Evolutionary conservation across 768 basidiomycete genomes (phyloP).

Genomic region (Serendipita sp.): DNA sequence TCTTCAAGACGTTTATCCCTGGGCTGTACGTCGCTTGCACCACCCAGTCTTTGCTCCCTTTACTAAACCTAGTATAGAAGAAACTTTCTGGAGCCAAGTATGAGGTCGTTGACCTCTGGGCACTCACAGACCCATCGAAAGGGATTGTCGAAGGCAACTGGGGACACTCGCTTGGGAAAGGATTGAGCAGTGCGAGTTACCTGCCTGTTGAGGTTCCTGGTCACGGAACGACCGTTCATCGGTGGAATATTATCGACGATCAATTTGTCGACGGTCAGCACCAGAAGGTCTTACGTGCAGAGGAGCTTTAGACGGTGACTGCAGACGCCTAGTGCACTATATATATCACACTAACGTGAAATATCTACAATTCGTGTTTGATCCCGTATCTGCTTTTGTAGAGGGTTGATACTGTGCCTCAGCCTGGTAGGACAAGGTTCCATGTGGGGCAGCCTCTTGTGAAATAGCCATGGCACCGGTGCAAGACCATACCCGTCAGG

Average conservation of each 20-base stretch:
- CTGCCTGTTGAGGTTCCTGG: neutral
- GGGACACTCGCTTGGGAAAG: neutral
- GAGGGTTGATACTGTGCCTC: too few species aligned
- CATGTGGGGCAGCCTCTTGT: too few species aligned
- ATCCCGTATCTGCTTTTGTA: neutral
- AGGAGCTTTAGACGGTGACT: neutral
- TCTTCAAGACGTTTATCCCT: slow-evolving; percentile 18
- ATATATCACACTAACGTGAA: neutral
- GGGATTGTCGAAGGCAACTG: neutral
- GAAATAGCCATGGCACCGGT: too few species aligned
- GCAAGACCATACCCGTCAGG: too few species aligned
- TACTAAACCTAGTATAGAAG: neutral
- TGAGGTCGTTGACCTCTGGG: neutral
- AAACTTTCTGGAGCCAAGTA: neutral
- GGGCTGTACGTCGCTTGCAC: neutral
- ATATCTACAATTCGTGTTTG: neutral
- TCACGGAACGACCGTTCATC: neutral
- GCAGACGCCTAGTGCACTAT: neutral
- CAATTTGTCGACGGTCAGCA: neutral
- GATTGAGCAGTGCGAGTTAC: neutral
- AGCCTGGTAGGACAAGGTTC: too few species aligned
- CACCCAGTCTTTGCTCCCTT: neutral
- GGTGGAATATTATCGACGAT: neutral
- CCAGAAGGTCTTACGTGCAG: neutral
- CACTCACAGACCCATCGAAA: neutral